Evolutionary conservation across 176 grass and related monocot species (phyloP).

Genomic region (Musa itinerans): DNA sequence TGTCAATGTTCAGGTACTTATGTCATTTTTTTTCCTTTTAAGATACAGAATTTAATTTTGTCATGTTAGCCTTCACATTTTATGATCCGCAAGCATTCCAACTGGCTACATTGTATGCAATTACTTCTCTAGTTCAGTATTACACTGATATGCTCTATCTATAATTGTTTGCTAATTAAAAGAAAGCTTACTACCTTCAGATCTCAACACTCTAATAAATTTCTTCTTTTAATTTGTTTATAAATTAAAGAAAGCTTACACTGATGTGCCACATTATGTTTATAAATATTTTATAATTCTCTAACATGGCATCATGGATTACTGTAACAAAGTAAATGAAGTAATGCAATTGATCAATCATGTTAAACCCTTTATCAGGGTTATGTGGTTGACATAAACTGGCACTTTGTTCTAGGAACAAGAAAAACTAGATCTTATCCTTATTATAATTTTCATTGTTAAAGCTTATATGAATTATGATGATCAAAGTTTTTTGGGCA

Average conservation of each 20-base stretch:
- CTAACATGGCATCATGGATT: neutral
- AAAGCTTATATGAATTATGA: too few species aligned
- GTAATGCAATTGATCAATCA: neutral
- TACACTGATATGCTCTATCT: neutral
- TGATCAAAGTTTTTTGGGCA: too few species aligned
- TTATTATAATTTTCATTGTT: too few species aligned
- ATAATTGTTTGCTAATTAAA: too few species aligned
- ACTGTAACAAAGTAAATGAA: neutral
- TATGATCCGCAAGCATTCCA: neutral
- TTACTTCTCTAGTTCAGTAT: neutral
- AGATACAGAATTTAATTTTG: neutral
- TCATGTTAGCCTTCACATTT: neutral
- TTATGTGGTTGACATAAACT: neutral
- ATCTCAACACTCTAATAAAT: too few species aligned
- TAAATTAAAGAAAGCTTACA: too few species aligned
- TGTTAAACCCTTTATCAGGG: neutral
- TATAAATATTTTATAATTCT: too few species aligned
- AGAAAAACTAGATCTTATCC: neutral
- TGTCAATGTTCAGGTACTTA: slow-evolving; percentile 76
- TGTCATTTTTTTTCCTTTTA: slow-evolving; percentile 11
- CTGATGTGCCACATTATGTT: too few species aligned
- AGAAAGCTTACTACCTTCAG: too few species aligned
- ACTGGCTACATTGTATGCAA: neutral
- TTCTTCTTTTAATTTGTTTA: too few species aligned
- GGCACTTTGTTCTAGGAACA: neutral